These are phyloP conservation scores for Jimgerdemannia flammicorona DNA, from an alignment of 192 early-diverging fungal genomes.

Conservation along the genomic window DNA sequence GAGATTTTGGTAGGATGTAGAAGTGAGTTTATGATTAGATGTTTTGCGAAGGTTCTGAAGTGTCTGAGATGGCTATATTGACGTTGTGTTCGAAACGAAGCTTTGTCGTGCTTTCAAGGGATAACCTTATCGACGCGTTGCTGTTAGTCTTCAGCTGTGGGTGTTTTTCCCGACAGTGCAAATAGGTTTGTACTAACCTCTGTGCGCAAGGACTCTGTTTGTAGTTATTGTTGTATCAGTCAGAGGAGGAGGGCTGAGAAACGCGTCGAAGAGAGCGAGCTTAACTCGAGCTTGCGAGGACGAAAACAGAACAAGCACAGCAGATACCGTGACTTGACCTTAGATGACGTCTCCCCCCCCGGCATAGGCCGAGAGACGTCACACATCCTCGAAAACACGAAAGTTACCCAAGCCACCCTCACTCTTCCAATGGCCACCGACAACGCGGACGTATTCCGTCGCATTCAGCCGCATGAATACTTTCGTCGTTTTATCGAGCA, in stretches of 20 bases:
- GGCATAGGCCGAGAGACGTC: neutral
- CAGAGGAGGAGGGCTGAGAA: neutral
- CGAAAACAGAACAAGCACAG: neutral
- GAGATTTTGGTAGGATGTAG: neutral
- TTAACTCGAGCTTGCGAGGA: too few relatives aligned
- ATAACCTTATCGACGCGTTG: neutral
- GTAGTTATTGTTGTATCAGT: neutral
- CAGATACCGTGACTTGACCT: neutral
- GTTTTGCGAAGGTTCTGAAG: neutral
- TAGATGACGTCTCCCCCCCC: neutral
- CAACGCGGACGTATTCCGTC: slow-evolving; percentile 67
- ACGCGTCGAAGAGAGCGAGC: too few relatives aligned
- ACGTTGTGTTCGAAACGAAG: too few relatives aligned
- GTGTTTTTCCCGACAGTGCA: too few relatives aligned
- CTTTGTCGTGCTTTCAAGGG: neutral
- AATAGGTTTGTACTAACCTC: too few relatives aligned
- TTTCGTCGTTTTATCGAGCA: slow-evolving; percentile 78
- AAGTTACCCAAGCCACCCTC: neutral
- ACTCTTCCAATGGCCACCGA: neutral
- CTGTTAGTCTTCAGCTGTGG: neutral
- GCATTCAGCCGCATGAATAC: slow-evolving; percentile 85
- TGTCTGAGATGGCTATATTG: too few relatives aligned
- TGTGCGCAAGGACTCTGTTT: neutral
- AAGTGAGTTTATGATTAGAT: neutral
- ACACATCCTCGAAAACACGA: neutral